Evolutionary conservation across 257 asterid genomes (phyloP).

Genomic region (Gardenia jasminoides): DNA sequence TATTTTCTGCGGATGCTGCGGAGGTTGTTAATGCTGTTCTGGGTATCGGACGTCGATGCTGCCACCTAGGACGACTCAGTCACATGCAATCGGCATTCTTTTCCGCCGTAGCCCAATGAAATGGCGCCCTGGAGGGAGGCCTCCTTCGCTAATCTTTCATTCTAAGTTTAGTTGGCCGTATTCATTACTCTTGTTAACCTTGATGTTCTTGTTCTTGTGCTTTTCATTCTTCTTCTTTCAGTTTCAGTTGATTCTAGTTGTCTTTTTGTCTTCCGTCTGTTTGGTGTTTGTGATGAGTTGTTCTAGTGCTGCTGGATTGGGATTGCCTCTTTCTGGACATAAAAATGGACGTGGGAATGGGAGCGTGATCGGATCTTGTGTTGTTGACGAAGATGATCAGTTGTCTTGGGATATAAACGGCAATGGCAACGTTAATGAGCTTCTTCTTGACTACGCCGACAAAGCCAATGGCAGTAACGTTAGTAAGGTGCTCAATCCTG

Average conservation of each 20-base stretch:
- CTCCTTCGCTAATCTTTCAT: constrained; percentile 1
- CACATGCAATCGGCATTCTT: constrained; percentile 38
- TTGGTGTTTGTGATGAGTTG: constrained; percentile 39
- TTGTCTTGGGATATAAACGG: constrained; percentile 6
- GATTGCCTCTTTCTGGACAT: constrained; percentile 25
- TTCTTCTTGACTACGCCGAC: constrained; percentile 54
- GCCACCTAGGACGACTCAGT: constrained; percentile 13
- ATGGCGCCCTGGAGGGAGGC: not conserved
- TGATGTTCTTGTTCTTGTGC: not conserved
- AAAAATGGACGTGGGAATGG: constrained; percentile 16
- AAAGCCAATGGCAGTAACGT: constrained; percentile 23
- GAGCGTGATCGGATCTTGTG: constrained; percentile 20
- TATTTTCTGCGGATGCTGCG: not conserved
- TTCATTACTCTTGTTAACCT: not conserved
- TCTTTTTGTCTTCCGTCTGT: constrained; percentile 16
- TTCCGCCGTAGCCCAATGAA: constrained; percentile 19
- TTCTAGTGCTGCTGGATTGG: constrained; percentile 34
- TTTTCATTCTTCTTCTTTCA: constrained; percentile 1
- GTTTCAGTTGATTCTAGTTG: constrained; percentile 17
- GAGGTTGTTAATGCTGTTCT: constrained; percentile 16
- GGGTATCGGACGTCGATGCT: constrained; percentile 39
- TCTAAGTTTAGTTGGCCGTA: constrained; percentile 6
- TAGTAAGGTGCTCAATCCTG: not conserved
- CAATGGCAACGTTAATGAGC: constrained; percentile 11
- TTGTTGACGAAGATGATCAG: constrained; percentile 14